Base-by-base conservation (phyloP, 2,329 filamentous ascomycete genomes). In the Colletotrichum gigasporum region DNA sequence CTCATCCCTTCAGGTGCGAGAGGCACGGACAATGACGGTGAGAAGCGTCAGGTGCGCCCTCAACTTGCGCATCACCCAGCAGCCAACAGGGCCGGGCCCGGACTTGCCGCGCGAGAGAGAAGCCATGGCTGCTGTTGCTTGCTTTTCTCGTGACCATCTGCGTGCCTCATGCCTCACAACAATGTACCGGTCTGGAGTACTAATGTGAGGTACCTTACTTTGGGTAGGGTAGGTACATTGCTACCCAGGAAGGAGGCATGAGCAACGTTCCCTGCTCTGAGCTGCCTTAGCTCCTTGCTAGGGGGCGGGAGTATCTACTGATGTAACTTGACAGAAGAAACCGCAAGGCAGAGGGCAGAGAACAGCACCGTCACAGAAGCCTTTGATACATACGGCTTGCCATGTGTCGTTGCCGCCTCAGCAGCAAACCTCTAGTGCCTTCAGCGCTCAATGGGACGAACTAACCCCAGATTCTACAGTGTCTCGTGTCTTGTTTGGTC, bases 21-120 rank as follows among this genome's bases (percentile, higher is more conserved):
- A 16, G 26, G 58, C 58, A 62, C 58, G 42, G 51, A 56, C 58
- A 50, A 16, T 55, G 51, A 62, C 58, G 58, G 51, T 42, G 51
- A 56, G 42, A 22, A 50, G 42, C 50, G 41, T 22, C 50, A 41
- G 30, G 12, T 20, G 57, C 48, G 45, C 30, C 32, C 39, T 16
- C 39, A 16, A 34, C 20, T 14, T 14, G 22, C n/a, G n/a, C n/a
- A n/a, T n/a, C n/a, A n/a, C n/a, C n/a, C n/a, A n/a, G n/a, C n/a
- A n/a, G n/a, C n/a, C n/a, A n/a, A n/a, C n/a, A 18, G 30, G 56
- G 26, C 16, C 16, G 12, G 5, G 30, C 11, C 24, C 45, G 42
- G 22, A 28, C 39, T 45, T 20, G 41, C 26, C 41, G 22, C 11
- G 24, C 14, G 16, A 47, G 7, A 22, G 18, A 35, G 18, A 26